Base-by-base conservation (phyloP, 352 stramenopile species). In the Paralagenidium karlingii region DNA sequence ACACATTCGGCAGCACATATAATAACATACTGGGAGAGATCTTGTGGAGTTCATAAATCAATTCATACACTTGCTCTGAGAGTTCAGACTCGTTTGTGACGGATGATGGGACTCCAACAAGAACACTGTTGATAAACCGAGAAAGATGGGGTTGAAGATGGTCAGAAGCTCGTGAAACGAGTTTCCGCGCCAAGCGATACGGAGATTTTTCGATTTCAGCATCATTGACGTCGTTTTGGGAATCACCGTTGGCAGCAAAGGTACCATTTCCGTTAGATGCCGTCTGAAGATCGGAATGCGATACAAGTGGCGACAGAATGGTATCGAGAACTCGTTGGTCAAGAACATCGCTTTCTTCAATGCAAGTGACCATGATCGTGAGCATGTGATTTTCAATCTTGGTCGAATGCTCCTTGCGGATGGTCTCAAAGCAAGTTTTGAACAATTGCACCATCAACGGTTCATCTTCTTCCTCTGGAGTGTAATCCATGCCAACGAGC, bases 1-100 rank as follows among this genome's bases (percentile, higher is more conserved):
- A 90, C 22, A 93, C 67, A 34, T 83, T 90, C n/a, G 79, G 79
- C 15, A 93, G 55, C 22, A 93, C 77, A 39, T 85, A 81, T 8
- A 87, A 42, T 34, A 93, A 36, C 12, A 90, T 43, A 12, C 63
- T 68, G n/a, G 80, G 59, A 11, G 68, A 63, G n/a, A 88, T 62
- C 40, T 81, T 82, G 63, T 93, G 75, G 3, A 90, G 47, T 45
- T 86, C 60, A 30, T 86, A 84, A 32, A 93, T 87, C 5, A 93
- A 58, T 9, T 74, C 59, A 43, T 91, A 81, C 22, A 88, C 62
- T 39, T 93, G 73, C 37, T 89, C 76, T 47, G 83, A 85, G 1
- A 90, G 40, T 22, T 75, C 59, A 0, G 68, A 89, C 22, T 36
- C 30, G n/a, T n/a, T n/a, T 10, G 36, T 34, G n/a, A 66, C 51